These are phyloP conservation scores for Yarrowia deformans DNA, from an alignment of 805 yeast species.

Conservation along the genomic window DNA sequence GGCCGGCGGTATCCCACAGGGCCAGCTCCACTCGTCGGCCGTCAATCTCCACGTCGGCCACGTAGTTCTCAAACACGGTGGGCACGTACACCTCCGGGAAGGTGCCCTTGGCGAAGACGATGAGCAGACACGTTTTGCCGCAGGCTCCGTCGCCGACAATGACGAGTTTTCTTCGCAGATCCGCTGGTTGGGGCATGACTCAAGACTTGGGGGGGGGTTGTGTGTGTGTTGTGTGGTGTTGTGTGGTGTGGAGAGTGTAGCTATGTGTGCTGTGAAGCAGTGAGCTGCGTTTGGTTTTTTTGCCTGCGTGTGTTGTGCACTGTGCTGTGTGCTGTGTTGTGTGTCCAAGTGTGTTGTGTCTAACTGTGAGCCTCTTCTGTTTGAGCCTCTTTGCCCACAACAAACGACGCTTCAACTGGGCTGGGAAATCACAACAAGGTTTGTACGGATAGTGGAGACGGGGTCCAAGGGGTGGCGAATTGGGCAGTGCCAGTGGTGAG, in stretches of 20 bases:
- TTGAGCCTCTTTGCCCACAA: too few species aligned
- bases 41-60: conserved; percentile 92
- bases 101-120: conserved; percentile 82
- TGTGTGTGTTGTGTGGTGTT: neutral
- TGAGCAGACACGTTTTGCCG: conserved; percentile 92
- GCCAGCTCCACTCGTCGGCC: conserved; percentile 94
- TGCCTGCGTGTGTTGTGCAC: conserved; percentile 31
- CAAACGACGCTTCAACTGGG: too few species aligned
- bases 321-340: conserved; percentile 11
- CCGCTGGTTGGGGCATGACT: conserved; percentile 45
- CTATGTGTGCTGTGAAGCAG: conserved; percentile 4
- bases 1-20: conserved; percentile 98
- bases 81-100: conserved; percentile 96
- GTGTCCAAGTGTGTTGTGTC: conserved; percentile 8
- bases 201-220: neutral
- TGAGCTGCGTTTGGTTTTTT: conserved; percentile 16
- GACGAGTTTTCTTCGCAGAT: conserved; percentile 66
- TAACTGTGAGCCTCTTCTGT: too few species aligned
- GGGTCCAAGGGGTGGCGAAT: conserved; percentile 29
- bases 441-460: conserved; percentile 20
- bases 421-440: conserved; percentile 8
- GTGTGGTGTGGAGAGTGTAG: conserved; percentile 6
- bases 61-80: conserved; percentile 96
- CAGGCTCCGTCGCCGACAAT: conserved; percentile 98
- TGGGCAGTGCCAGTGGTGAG: neutral